phyloP scores from a whole-genome alignment of 192 early-diverging fungal species.

The Backusella psychrophila region DNA sequence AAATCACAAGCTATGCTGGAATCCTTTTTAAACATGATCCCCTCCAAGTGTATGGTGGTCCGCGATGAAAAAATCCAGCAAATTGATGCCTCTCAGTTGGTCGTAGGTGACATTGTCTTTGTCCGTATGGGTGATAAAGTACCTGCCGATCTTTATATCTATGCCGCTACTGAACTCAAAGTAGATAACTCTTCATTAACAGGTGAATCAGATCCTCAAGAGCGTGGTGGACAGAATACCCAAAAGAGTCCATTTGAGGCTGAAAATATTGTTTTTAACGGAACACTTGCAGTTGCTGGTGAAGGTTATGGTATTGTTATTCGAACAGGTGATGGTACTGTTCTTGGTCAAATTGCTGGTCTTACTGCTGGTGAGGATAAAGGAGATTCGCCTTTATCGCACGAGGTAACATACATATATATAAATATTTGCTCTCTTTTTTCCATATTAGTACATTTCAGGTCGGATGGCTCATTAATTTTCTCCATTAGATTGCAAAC shows the following conservation, averaged over 20 bases:
- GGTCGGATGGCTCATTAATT: background rate
- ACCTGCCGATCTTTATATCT: slow-evolving; percentile 88
- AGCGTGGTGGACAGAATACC: slow-evolving; percentile 61
- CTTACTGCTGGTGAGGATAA: slow-evolving; percentile 80
- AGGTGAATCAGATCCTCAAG: slow-evolving; percentile 94
- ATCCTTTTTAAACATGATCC: slow-evolving; percentile 91
- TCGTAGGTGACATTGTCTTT: slow-evolving; percentile 87
- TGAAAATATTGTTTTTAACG: slow-evolving; percentile 88
- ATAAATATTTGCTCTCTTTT: background rate
- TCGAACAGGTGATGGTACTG: slow-evolving; percentile 89
- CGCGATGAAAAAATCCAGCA: slow-evolving; percentile 73
- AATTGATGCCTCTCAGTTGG: slow-evolving; percentile 70
- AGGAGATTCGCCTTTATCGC: slow-evolving; percentile 67
- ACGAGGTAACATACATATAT: slow-evolving; percentile 41
- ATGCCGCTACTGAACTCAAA: slow-evolving; percentile 81
- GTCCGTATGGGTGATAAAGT: slow-evolving; percentile 92
- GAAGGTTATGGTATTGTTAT: slow-evolving; percentile 93
- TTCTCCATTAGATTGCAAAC: slow-evolving; percentile 49
- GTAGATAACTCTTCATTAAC: slow-evolving; percentile 97
- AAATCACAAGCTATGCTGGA: slow-evolving; percentile 89
- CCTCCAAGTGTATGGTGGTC: slow-evolving; percentile 75
- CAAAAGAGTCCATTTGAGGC: slow-evolving; percentile 88
- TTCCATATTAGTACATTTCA: background rate
- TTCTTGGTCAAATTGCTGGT: slow-evolving; percentile 93
- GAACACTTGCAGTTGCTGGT: slow-evolving; percentile 80